Evolutionary conservation across 768 basidiomycete species (phyloP).

Genomic region (Suillus alpinus): DNA sequence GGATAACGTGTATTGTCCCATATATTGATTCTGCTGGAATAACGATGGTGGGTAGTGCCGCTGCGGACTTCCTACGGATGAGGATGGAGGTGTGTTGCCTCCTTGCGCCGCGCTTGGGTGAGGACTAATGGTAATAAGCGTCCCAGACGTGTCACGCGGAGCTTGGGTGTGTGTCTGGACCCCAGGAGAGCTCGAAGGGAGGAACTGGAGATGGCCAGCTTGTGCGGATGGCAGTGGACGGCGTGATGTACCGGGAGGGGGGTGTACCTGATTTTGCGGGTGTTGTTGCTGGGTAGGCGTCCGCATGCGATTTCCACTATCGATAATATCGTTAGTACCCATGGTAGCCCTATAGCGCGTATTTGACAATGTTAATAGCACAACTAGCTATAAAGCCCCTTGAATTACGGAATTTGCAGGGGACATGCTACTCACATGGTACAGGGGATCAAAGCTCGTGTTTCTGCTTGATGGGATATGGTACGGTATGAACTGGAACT

Average conservation of each 20-base stretch:
- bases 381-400: not conserved
- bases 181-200: not conserved
- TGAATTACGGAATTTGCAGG: not conserved
- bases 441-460: not conserved
- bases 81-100: constrained; percentile 5
- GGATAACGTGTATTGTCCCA: constrained; percentile 48
- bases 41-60: constrained; percentile 26
- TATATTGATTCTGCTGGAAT: constrained; percentile 34
- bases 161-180: not conserved
- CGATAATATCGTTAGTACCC: not conserved
- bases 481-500: not conserved
- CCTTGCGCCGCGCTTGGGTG: not conserved
- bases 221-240: constrained; percentile 7
- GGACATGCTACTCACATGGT: not conserved
- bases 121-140: not conserved
- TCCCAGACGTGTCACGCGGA: not conserved
- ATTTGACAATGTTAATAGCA: not conserved
- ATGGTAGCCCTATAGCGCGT: not conserved
- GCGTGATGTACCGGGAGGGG: not conserved
- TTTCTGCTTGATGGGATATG: not conserved
- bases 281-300: constrained; percentile 3
- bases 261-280: not conserved
- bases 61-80: constrained; percentile 22
- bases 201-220: not conserved
- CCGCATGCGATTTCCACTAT: not conserved